These are phyloP conservation scores for Hypoxylon intermedium DNA, from an alignment of 495 filamentous ascomycete genomes.

Conservation along the genomic window DNA sequence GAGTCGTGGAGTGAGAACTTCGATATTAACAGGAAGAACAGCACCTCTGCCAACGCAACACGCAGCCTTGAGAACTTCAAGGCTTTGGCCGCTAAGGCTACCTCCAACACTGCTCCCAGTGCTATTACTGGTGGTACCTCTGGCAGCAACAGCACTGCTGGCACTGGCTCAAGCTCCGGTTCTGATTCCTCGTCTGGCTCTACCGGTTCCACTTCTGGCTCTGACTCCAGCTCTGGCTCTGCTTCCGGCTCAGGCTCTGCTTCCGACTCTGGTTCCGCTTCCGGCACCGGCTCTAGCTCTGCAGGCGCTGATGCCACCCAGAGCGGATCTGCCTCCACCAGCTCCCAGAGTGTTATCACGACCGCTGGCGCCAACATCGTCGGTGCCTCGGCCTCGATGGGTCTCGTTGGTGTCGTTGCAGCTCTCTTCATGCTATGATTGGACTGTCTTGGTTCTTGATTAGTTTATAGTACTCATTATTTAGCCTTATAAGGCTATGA, in stretches of 20 bases:
- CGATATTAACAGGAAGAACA: conserved; percentile 30
- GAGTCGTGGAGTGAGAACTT: not conserved
- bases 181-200: too few species aligned
- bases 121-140: conserved; percentile 46
- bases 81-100: conserved; percentile 49
- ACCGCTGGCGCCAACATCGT: conserved; percentile 27
- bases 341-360: conserved; percentile 6
- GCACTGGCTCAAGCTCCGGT: conserved; percentile 39
- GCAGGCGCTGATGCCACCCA: conserved; percentile 5
- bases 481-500: conserved; percentile 4
- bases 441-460: not conserved
- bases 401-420: conserved; percentile 41
- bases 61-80: conserved; percentile 60
- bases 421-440: conserved; percentile 49
- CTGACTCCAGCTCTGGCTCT: conserved; percentile 14
- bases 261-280: conserved; percentile 30
- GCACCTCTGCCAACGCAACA: conserved; percentile 53
- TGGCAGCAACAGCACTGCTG: conserved; percentile 42
- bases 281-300: conserved; percentile 17
- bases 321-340: conserved; percentile 5
- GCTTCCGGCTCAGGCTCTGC: too few species aligned
- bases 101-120: conserved; percentile 42
- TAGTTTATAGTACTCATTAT: not conserved
- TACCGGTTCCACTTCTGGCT: conserved; percentile 35
- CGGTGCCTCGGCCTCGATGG: conserved; percentile 37